A percentile compares a stretch with the other conserved stretches of the same genome.
These are phyloP conservation scores for Sesbania bispinosa DNA, from an alignment of 306 rosid species.

Conservation along the genomic window DNA sequence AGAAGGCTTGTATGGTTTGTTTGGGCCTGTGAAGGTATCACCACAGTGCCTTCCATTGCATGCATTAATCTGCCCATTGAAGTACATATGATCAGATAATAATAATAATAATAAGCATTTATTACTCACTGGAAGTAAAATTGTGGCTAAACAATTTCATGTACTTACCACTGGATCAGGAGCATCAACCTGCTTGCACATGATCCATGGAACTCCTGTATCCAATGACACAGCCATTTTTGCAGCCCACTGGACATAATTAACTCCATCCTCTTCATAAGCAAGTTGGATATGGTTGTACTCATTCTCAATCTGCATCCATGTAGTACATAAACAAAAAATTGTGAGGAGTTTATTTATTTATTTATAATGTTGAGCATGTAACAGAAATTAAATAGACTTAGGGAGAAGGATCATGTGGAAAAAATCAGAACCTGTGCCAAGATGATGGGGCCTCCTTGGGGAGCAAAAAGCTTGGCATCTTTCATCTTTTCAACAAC, in stretches of 20 bases:
- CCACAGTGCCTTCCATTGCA: slow-evolving; percentile 99
- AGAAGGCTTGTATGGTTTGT: slow-evolving; percentile 75
- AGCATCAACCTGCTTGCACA: slow-evolving; percentile 98
- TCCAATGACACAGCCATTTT: slow-evolving; percentile 49
- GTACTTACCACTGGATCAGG: slow-evolving; percentile 87
- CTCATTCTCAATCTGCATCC: slow-evolving; percentile 95
- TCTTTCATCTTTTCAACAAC: slow-evolving; percentile 46
- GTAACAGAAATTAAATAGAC: not conserved
- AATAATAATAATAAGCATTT: not conserved
- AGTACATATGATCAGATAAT: not conserved
- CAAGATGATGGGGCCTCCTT: slow-evolving; percentile 93
- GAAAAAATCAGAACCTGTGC: slow-evolving; percentile 65
- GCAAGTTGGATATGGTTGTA: slow-evolving; percentile 81
- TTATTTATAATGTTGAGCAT: not conserved
- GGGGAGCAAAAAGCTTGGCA: slow-evolving; percentile 61
- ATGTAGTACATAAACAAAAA: not conserved
- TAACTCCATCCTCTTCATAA: slow-evolving; percentile 45
- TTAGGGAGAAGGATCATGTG: not conserved
- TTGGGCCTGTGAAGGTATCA: slow-evolving; percentile 87
- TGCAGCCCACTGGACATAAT: slow-evolving; percentile 90
- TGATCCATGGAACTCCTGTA: slow-evolving; percentile 86
- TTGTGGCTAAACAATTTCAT: not conserved
- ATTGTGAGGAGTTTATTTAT: not conserved
- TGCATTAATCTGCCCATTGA: slow-evolving; percentile 60
- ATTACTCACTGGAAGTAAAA: not conserved